Evolutionary conservation across 306 rosid genomes (phyloP).

Genomic region (Cucurbita pepo): DNA sequence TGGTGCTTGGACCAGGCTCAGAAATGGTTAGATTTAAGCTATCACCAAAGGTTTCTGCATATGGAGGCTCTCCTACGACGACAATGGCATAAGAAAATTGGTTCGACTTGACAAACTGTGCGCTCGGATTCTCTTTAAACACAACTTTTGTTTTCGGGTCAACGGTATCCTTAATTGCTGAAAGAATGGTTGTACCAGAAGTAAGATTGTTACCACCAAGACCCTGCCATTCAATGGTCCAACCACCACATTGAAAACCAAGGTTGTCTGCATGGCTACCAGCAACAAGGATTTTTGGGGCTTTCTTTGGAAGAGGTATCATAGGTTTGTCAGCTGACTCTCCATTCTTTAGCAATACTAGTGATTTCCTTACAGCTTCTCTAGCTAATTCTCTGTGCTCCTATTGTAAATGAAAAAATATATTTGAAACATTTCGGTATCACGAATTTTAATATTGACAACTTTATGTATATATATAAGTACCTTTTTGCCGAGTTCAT

Average conservation of each 20-base stretch:
- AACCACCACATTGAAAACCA: conserved; percentile 30
- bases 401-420: neutral
- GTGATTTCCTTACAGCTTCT: conserved; percentile 25
- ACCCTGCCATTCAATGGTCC: conserved; percentile 30
- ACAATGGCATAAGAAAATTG: conserved; percentile 18
- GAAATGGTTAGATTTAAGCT: conserved; percentile 18
- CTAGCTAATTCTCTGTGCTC: conserved; percentile 28
- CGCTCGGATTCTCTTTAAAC: conserved; percentile 10
- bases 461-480: too few relatives aligned
- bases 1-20: conserved; percentile 8
- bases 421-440: too few relatives aligned
- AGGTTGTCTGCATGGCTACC: conserved; percentile 28
- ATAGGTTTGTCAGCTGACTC: conserved; percentile 9
- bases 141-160: neutral
- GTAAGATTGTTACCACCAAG: conserved; percentile 7
- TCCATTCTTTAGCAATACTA: conserved; percentile 24
- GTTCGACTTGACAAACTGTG: conserved; percentile 7
- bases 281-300: conserved; percentile 18
- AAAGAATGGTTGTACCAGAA: neutral
- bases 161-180: neutral
- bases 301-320: conserved; percentile 20
- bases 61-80: conserved; percentile 24
- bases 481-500: neutral
- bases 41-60: conserved; percentile 28
- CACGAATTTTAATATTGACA: too few relatives aligned